Percentiles rank a stretch among this genome's conserved stretches.
phyloP scores from a whole-genome alignment of 352 stramenopile species.

The Phytophthora foliorum region DNA sequence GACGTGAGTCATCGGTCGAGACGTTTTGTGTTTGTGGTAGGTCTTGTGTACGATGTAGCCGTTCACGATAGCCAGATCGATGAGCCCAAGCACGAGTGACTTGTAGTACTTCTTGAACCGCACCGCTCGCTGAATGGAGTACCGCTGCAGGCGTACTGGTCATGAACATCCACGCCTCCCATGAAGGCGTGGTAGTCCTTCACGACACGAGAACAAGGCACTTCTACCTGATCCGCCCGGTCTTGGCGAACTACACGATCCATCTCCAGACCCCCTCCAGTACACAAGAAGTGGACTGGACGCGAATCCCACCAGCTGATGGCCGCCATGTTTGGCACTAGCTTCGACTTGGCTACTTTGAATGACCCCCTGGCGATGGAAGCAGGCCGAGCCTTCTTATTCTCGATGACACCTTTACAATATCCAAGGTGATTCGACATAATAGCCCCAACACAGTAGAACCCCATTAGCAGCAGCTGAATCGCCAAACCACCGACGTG shows the following conservation, averaged over 20 bases:
- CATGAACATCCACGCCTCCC: conserved; percentile 21
- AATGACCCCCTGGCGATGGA: neutral
- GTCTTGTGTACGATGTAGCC: conserved; percentile 27
- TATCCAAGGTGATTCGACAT: conserved; percentile 23
- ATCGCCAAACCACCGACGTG: neutral
- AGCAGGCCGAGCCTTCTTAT: conserved; percentile 11
- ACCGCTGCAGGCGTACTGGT: conserved; percentile 24
- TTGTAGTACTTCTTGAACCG: conserved; percentile 38
- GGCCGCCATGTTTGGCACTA: conserved; percentile 10
- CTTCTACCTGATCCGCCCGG: neutral
- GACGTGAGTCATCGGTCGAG: conserved; percentile 1
- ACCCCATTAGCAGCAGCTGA: neutral
- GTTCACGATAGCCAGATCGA: conserved; percentile 33
- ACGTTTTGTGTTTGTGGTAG: conserved; percentile 6
- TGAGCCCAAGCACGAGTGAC: conserved; percentile 15
- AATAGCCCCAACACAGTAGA: conserved; percentile 22
- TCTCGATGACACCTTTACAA: conserved; percentile 20
- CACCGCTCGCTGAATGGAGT: conserved; percentile 15
- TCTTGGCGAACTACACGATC: conserved; percentile 11
- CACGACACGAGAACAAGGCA: neutral
- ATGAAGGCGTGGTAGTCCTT: conserved; percentile 25
- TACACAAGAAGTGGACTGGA: conserved; percentile 21
- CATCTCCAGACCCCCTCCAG: neutral
- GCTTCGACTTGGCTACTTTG: conserved; percentile 6
- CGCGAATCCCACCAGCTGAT: conserved; percentile 21